A percentile compares a stretch with the other conserved stretches of the same genome.
Evolutionary conservation across 1,284 basidiomycete species (phyloP).

Genomic region (Cutaneotrichosporon dermatis): DNA sequence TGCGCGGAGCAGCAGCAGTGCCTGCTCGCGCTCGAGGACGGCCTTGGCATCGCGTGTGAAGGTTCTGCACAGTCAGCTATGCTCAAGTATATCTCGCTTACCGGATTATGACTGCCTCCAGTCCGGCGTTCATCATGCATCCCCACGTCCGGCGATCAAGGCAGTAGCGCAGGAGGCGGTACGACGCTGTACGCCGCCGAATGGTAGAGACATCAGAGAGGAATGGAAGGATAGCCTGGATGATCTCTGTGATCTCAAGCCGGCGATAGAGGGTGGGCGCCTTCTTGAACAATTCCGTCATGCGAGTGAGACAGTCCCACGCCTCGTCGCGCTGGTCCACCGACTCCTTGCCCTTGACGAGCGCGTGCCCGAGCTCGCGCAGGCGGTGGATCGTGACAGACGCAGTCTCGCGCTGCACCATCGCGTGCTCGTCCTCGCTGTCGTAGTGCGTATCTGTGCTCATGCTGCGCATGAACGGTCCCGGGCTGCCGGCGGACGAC

Average conservation of each 20-base stretch:
- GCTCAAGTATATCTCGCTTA: slow-evolving; percentile 33
- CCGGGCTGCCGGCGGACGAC: slow-evolving; percentile 4
- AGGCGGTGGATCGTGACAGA: slow-evolving; percentile 18
- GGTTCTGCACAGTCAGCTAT: slow-evolving; percentile 54
- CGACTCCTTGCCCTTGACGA: slow-evolving; percentile 20
- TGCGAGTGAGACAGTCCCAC: slow-evolving; percentile 55
- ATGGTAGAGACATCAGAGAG: slow-evolving; percentile 71
- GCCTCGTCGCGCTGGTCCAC: slow-evolving; percentile 28
- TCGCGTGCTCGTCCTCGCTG: slow-evolving; percentile 17
- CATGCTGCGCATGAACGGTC: neutral
- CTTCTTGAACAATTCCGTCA: slow-evolving; percentile 67
- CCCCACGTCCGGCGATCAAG: slow-evolving; percentile 58
- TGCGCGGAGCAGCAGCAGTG: slow-evolving; percentile 83
- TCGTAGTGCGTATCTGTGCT: neutral
- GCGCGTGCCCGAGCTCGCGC: slow-evolving; percentile 15
- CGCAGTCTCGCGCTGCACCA: slow-evolving; percentile 25
- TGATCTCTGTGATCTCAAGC: slow-evolving; percentile 63
- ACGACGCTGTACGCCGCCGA: slow-evolving; percentile 74
- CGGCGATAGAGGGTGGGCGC: slow-evolving; percentile 73
- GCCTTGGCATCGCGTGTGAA: slow-evolving; percentile 75
- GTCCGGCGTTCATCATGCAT: slow-evolving; percentile 46
- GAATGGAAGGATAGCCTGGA: slow-evolving; percentile 69
- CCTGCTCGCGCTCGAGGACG: slow-evolving; percentile 85
- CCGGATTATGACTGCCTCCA: slow-evolving; percentile 89
- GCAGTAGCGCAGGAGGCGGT: slow-evolving; percentile 77